phyloP scores from a whole-genome alignment of 108 stramenopile species.

The Licmophora abbreviata region DNA sequence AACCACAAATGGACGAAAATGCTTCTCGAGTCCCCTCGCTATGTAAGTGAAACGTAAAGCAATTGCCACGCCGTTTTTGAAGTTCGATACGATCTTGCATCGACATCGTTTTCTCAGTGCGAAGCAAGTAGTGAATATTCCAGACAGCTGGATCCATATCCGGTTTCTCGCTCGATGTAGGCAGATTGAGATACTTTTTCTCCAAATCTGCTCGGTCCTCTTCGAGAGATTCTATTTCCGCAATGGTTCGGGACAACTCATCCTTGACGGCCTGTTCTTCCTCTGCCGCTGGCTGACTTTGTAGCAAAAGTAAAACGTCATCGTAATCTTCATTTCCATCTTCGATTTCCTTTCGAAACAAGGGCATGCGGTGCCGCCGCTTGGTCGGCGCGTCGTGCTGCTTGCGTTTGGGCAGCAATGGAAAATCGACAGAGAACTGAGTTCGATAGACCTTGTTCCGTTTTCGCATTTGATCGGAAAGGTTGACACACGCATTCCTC shows the following conservation, averaged over 20 bases:
- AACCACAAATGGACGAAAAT: constrained; percentile 22
- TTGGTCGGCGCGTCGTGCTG: background rate
- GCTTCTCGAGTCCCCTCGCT: constrained; percentile 16
- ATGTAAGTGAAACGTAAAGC: constrained; percentile 23
- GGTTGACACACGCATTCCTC: background rate
- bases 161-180: constrained; percentile 1
- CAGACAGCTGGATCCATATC: constrained; percentile 5
- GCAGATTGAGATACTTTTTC: constrained; percentile 4
- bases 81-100: constrained; percentile 11
- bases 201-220: constrained; percentile 25
- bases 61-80: constrained; percentile 25
- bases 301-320: constrained; percentile 23
- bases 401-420: constrained; percentile 3
- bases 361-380: constrained; percentile 5
- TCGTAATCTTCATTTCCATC: constrained; percentile 6
- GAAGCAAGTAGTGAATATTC: constrained; percentile 23
- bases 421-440: constrained; percentile 25
- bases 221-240: constrained; percentile 37
- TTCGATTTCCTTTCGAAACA: background rate
- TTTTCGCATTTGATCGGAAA: constrained; percentile 15
- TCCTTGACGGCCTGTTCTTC: constrained; percentile 30
- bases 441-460: constrained; percentile 16
- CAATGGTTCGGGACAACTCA: constrained; percentile 23
- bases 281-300: constrained; percentile 18
- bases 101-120: constrained; percentile 9